Percentiles rank a stretch among this genome's conserved stretches.
These are phyloP conservation scores for Pulveroboletus sp. DNA, from an alignment of 768 basidiomycete genomes.

Conservation along the genomic window DNA sequence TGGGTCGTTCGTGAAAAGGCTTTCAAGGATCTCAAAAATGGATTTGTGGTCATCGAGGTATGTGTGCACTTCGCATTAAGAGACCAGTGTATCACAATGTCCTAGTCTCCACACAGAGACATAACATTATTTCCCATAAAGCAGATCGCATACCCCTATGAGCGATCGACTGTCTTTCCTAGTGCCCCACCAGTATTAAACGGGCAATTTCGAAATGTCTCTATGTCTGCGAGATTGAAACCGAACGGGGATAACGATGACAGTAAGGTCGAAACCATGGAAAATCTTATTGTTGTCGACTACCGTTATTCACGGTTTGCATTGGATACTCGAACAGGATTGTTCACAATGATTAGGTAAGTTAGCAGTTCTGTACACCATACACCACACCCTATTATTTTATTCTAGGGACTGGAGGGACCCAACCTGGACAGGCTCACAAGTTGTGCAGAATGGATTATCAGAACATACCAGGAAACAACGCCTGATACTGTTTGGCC, in stretches of 20 bases:
- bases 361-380: neutral
- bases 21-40: slow-evolving; percentile 64
- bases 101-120: slow-evolving; percentile 79
- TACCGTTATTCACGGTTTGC: slow-evolving; percentile 92
- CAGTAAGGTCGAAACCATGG: slow-evolving; percentile 36
- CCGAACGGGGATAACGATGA: slow-evolving; percentile 30
- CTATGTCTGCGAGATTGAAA: slow-evolving; percentile 26
- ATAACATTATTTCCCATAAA: slow-evolving; percentile 72
- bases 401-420: slow-evolving; percentile 83
- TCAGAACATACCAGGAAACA: slow-evolving; percentile 51
- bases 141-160: slow-evolving; percentile 68
- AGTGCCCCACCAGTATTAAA: slow-evolving; percentile 28
- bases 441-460: slow-evolving; percentile 63
- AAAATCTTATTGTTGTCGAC: slow-evolving; percentile 65
- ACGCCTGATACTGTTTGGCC: slow-evolving; percentile 70
- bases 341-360: slow-evolving; percentile 80
- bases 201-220: slow-evolving; percentile 18
- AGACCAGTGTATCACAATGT: slow-evolving; percentile 20
- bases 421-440: slow-evolving; percentile 59
- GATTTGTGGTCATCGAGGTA: slow-evolving; percentile 90
- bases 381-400: slow-evolving; percentile 4
- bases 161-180: slow-evolving; percentile 76
- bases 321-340: slow-evolving; percentile 75
- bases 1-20: slow-evolving; percentile 82
- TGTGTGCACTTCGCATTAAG: slow-evolving; percentile 20